These are phyloP conservation scores for Eucalyptus cloeziana DNA, from an alignment of 345 rosid genomes.

Conservation along the genomic window DNA sequence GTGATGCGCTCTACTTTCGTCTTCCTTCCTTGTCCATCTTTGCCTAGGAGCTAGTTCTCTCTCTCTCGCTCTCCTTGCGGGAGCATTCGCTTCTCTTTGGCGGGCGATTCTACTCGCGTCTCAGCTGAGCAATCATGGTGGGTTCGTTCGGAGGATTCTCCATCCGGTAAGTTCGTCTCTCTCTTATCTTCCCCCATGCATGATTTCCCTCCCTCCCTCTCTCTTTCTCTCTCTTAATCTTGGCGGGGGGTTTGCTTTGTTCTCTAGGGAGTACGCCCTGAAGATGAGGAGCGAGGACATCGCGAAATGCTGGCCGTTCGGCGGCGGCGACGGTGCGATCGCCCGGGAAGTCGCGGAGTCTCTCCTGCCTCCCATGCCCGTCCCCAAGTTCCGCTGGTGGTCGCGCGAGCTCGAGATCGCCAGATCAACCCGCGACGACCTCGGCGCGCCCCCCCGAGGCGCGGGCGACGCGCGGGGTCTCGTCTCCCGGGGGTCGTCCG, in stretches of 20 bases:
- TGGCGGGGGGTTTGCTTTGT: neutral
- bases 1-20: neutral
- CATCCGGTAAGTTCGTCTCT: conserved; percentile 27
- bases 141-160: conserved; percentile 36
- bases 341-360: conserved; percentile 4
- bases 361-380: conserved; percentile 41
- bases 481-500: neutral
- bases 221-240: neutral
- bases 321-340: neutral
- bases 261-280: conserved; percentile 35
- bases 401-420: conserved; percentile 37
- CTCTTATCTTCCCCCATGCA: neutral
- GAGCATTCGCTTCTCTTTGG: neutral
- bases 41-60: neutral
- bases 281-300: conserved; percentile 30
- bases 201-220: neutral
- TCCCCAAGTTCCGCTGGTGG: conserved; percentile 67
- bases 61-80: neutral
- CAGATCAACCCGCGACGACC: neutral
- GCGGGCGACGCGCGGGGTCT: neutral
- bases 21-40: neutral
- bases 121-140: conserved; percentile 14
- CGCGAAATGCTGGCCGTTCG: conserved; percentile 56
- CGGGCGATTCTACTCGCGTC: neutral
- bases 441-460: neutral